Conservation (phyloP, 257 asterid genomes). For the Penstemon davidsonii region DNA sequence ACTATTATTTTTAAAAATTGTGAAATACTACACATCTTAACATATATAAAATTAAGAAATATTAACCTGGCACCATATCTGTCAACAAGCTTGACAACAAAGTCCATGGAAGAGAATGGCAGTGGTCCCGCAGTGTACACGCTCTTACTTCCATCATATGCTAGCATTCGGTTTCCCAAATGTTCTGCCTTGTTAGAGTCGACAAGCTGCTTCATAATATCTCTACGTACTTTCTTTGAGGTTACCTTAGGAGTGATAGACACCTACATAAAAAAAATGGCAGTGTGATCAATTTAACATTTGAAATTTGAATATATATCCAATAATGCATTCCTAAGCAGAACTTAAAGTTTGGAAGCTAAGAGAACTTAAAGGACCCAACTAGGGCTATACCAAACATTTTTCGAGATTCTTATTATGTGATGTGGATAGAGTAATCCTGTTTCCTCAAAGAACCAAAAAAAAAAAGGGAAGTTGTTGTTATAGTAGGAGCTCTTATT, state of each 20-base stretch:
- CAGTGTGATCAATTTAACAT: too few species aligned
- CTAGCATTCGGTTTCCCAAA: slow-evolving; percentile 46
- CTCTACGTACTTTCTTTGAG: slow-evolving; percentile 58
- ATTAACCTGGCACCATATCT: slow-evolving; percentile 36
- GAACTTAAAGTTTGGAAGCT: too few species aligned
- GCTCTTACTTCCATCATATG: slow-evolving; percentile 77
- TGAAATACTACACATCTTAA: background rate
- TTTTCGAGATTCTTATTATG: too few species aligned
- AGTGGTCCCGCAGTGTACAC: slow-evolving; percentile 64
- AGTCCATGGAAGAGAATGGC: slow-evolving; percentile 69
- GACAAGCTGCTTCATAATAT: slow-evolving; percentile 42
- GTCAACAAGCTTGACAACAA: slow-evolving; percentile 45
- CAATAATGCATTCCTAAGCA: too few species aligned
- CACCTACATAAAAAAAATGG: slow-evolving; percentile 39
- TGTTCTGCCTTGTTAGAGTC: slow-evolving; percentile 27
- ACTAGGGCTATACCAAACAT: too few species aligned
- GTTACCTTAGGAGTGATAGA: slow-evolving; percentile 64
- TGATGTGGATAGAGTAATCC: too few species aligned
- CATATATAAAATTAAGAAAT: background rate
- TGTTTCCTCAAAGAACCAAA: too few species aligned
- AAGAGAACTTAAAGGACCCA: too few species aligned
- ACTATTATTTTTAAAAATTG: background rate
- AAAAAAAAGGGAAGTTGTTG: too few species aligned
- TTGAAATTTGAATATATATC: too few species aligned
- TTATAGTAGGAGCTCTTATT: too few species aligned